Base-by-base conservation (phyloP, 352 stramenopile species). In the Phytophthora meadii region DNA sequence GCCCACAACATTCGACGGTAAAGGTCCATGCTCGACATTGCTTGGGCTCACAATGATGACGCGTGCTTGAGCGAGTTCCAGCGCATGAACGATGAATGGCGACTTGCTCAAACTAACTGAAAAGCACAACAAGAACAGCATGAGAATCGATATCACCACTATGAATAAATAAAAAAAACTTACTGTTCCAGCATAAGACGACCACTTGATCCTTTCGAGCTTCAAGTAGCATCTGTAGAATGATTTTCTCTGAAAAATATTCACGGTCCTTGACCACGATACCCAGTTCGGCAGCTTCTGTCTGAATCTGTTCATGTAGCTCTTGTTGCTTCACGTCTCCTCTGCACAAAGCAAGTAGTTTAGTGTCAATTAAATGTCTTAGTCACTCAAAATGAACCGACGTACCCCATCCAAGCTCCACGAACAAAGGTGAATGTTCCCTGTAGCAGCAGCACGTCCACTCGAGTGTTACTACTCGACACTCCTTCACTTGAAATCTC, bases 121-220 rank as follows among this genome's bases (percentile, higher is more conserved):
- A 50, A 60, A 40, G 12, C 2, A 46, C 19, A 30, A 17, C 11
- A 54, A 54, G 10, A 49, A 10, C 49, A 15, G 2, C n/a, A 37
- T 61, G 7, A 65, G 22, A n/a, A 45, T 42, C 30, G 25, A 12
- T 32, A 22, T 7, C 25, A 45, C 46, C 8, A 36, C 30, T 36
- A 14, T 30, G 27, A 12, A 55, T 14, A 4, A 9, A 27, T 49
- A 28, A 25, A 55, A 11, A 7, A 8, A 12, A 11, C 10, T 42
- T 48, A 76, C 68, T 76, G 41, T 80, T 70, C 64, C 68, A 76
- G 24, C 58, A 59, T 32, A 88, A 30, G 6, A 88, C 64, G 32
- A 88, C 61, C 24, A 70, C 39, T 51, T 69, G 61, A 9, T 73
- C 49, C 47, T 46, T 24, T 17, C 54, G 51, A 25, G 51, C 40